A percentile compares a stretch with the other conserved stretches of the same genome.
These are phyloP conservation scores for Helicostylum pulchrum DNA, from an alignment of 192 early-diverging fungal genomes.

Conservation along the genomic window DNA sequence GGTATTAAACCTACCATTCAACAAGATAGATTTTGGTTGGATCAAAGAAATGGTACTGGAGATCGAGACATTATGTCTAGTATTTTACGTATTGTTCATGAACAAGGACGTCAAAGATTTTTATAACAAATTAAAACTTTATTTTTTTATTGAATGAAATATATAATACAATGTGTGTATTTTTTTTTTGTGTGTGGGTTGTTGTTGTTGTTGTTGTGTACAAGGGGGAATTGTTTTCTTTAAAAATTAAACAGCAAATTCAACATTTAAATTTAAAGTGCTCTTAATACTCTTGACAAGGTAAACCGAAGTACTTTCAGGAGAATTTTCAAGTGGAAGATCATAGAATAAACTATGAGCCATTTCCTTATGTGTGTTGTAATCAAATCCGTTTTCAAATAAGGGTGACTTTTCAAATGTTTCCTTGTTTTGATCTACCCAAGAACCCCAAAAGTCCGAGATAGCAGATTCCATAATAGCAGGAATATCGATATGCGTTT, in stretches of 20 bases:
- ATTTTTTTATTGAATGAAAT: too few relatives aligned
- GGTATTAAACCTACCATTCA: constrained; percentile 6
- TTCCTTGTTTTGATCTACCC: constrained; percentile 52
- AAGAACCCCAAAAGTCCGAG: constrained; percentile 63
- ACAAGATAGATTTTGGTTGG: constrained; percentile 35
- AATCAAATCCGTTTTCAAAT: constrained; percentile 37
- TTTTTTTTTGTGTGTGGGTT: too few relatives aligned
- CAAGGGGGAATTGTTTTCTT: too few relatives aligned
- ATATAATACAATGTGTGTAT: too few relatives aligned
- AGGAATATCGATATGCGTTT: constrained; percentile 55
- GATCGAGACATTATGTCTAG: constrained; percentile 24
- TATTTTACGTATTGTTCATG: constrained; percentile 26
- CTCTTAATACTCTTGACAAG: constrained; percentile 51
- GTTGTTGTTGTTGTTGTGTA: too few relatives aligned
- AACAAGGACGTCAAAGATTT: constrained; percentile 18
- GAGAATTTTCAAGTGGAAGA: constrained; percentile 55
- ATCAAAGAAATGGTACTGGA: constrained; percentile 22
- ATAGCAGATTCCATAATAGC: constrained; percentile 65
- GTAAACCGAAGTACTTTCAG: constrained; percentile 67
- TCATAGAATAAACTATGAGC: constrained; percentile 78
- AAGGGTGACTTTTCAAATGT: constrained; percentile 10
- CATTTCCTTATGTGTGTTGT: constrained; percentile 59
- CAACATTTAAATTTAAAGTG: constrained; percentile 10
- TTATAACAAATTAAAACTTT: neutral
- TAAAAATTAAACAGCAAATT: too few relatives aligned